Conservation (phyloP, 2,329 filamentous ascomycete genomes). For the Colletotrichum orbiculare region DNA sequence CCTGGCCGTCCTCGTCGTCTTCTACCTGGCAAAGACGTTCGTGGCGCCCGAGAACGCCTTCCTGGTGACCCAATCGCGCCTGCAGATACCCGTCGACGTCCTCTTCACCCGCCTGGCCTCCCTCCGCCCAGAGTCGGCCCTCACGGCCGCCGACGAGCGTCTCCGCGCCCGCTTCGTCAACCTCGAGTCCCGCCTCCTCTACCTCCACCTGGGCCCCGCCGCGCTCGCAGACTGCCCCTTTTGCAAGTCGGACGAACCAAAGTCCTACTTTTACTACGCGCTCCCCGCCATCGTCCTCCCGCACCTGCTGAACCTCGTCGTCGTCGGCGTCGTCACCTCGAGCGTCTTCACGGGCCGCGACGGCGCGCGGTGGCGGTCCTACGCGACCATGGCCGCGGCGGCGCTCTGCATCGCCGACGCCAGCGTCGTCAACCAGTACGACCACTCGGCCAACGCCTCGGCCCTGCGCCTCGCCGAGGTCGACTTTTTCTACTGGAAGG, state of each 20-base stretch:
- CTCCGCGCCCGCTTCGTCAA: slow-evolving; percentile 77
- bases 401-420: slow-evolving; percentile 72
- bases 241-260: slow-evolving; percentile 77
- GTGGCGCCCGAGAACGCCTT: slow-evolving; percentile 88
- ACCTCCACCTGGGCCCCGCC: slow-evolving; percentile 83
- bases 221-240: slow-evolving; percentile 83
- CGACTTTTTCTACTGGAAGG: slow-evolving; percentile 78
- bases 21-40: slow-evolving; percentile 69
- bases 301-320: slow-evolving; percentile 82
- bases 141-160: slow-evolving; percentile 70
- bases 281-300: slow-evolving; percentile 77
- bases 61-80: slow-evolving; percentile 77
- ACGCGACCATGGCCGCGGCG: slow-evolving; percentile 73
- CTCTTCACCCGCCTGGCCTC: slow-evolving; percentile 80
- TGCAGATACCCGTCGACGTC: slow-evolving; percentile 86
- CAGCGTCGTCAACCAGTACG: slow-evolving; percentile 73
- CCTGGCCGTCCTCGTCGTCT: slow-evolving; percentile 61
- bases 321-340: slow-evolving; percentile 80
- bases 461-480: slow-evolving; percentile 72
- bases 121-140: slow-evolving; percentile 58
- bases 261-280: slow-evolving; percentile 83
- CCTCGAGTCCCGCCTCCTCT: slow-evolving; percentile 79
- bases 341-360: slow-evolving; percentile 71
- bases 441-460: slow-evolving; percentile 71
- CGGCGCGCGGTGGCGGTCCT: slow-evolving; percentile 74